Percentiles rank a stretch among this genome's conserved stretches.
These are phyloP conservation scores for Suhomyces taliae DNA, from an alignment of 1,139 yeast genomes.

Conservation along the genomic window DNA sequence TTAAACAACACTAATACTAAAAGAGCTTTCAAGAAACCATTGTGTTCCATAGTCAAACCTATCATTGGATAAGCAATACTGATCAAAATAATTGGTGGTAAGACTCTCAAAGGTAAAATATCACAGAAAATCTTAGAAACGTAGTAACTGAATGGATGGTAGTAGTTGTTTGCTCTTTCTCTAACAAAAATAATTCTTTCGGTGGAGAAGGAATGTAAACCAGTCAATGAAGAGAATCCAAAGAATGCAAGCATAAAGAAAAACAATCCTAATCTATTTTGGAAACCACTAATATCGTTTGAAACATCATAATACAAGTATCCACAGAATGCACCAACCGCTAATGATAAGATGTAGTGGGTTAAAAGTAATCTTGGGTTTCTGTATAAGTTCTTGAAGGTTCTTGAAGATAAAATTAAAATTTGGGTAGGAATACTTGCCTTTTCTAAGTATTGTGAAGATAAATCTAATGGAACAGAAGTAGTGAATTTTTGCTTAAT, in stretches of 20 bases:
- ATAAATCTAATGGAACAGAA: slow-evolving; percentile 36
- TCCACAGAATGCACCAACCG: slow-evolving; percentile 84
- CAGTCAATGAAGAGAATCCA: slow-evolving; percentile 92
- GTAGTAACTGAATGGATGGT: slow-evolving; percentile 83
- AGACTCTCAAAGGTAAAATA: slow-evolving; percentile 80
- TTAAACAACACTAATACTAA: slow-evolving; percentile 77
- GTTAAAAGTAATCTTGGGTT: slow-evolving; percentile 83
- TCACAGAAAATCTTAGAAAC: slow-evolving; percentile 85
- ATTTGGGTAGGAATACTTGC: slow-evolving; percentile 68
- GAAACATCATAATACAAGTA: slow-evolving; percentile 76
- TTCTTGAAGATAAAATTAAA: slow-evolving; percentile 71
- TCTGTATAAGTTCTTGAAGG: slow-evolving; percentile 88
- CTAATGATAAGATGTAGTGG: slow-evolving; percentile 74
- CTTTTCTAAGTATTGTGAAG: slow-evolving; percentile 36
- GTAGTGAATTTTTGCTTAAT: slow-evolving; percentile 40
- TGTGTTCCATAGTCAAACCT: slow-evolving; percentile 77
- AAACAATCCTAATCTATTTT: slow-evolving; percentile 88
- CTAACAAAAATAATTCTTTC: slow-evolving; percentile 88
- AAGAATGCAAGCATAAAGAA: slow-evolving; percentile 86
- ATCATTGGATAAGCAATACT: slow-evolving; percentile 89
- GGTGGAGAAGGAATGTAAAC: slow-evolving; percentile 80
- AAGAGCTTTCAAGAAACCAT: slow-evolving; percentile 74
- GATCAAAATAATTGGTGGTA: slow-evolving; percentile 85
- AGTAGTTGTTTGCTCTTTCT: slow-evolving; percentile 92
- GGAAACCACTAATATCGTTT: slow-evolving; percentile 94